Evolutionary conservation across 176 grass and related monocot genomes (phyloP), one percentile per base, ranked within the genome.

Genomic region (Bolboschoenus planiculmis): DNA sequence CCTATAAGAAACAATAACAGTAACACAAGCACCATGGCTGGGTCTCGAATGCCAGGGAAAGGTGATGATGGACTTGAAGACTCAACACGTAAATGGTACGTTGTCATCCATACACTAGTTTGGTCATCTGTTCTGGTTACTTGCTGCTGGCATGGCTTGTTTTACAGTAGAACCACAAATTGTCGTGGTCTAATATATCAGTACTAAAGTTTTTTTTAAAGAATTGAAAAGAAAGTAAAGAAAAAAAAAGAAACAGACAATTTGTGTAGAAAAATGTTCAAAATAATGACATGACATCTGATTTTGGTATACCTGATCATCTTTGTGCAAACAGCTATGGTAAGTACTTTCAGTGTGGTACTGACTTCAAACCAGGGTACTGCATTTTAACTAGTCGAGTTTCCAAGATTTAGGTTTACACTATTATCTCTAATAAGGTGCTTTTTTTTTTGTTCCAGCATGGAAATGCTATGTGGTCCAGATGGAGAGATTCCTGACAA

Each of bases 401-500:
- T 48, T 43, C 66, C 24, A 8, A 50, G 10, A 50, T 29, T 20
- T 18, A 62, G 59, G 10, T 31, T 66, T 68, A 10, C 16, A 68
- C 64, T 40, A 34, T 68, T 31, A 76, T 18, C 36, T 3, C 47
- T 80, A 80, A 80, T 39, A 7, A 6, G 24, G 60, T 10, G 18
- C 3, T 33, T 85, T 40, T 29, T 37, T 36, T 27, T 36, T 88
- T 23, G 43, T 56, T 77, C 39, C 87, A 97, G 95, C 51, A 88
- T 94, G 83, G 95, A 97, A 87, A 88, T 93, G 87, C 89, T 97
- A 75, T 97, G 92, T 87, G 90, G 88, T 68, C 90, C 92, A 85
- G 88, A 94, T 82, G 95, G 95, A 72, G 92, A 91, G 58, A 90
- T 97, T 80, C 95, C 95, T 79, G 95, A 97, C 84, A 97, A 97